Percentiles rank a stretch among this genome's conserved stretches.
Evolutionary conservation across 495 filamentous ascomycete species (phyloP).

Genomic region (Amphirosellinia nigrospora): DNA sequence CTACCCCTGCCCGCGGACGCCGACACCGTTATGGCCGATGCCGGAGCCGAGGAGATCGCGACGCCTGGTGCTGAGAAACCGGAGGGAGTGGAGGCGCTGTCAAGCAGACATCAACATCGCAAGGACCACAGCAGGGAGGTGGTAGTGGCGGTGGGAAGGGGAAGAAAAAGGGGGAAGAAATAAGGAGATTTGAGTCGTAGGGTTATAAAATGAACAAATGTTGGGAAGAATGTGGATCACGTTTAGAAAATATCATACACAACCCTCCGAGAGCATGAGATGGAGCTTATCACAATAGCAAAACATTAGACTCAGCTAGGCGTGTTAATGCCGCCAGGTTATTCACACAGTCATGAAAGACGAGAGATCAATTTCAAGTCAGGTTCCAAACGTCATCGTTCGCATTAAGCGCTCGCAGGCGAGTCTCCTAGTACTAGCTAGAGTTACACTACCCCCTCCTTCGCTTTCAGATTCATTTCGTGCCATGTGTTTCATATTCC

Average conservation of each 20-base stretch:
- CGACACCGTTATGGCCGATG: slow-evolving; percentile 47
- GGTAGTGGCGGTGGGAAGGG: slow-evolving; percentile 41
- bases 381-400: slow-evolving; percentile 14
- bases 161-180: slow-evolving; percentile 62
- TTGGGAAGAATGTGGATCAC: too few species aligned
- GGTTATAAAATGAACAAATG: not conserved
- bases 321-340: too few species aligned
- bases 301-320: not conserved
- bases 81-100: slow-evolving; percentile 38
- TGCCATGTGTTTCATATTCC: not conserved
- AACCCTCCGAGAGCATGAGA: not conserved
- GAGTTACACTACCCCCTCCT: slow-evolving; percentile 3
- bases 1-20: slow-evolving; percentile 57
- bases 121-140: slow-evolving; percentile 13
- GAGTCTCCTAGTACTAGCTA: slow-evolving; percentile 12
- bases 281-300: not conserved
- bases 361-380: too few species aligned
- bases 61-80: slow-evolving; percentile 30
- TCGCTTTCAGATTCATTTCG: not conserved
- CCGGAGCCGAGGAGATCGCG: slow-evolving; percentile 48
- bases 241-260: not conserved
- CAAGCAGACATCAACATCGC: slow-evolving; percentile 33
- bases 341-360: not conserved
- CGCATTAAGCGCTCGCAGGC: slow-evolving; percentile 20
- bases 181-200: not conserved